phyloP scores from a whole-genome alignment of 2,329 filamentous ascomycete genomes.

The Venturia pyrina region DNA sequence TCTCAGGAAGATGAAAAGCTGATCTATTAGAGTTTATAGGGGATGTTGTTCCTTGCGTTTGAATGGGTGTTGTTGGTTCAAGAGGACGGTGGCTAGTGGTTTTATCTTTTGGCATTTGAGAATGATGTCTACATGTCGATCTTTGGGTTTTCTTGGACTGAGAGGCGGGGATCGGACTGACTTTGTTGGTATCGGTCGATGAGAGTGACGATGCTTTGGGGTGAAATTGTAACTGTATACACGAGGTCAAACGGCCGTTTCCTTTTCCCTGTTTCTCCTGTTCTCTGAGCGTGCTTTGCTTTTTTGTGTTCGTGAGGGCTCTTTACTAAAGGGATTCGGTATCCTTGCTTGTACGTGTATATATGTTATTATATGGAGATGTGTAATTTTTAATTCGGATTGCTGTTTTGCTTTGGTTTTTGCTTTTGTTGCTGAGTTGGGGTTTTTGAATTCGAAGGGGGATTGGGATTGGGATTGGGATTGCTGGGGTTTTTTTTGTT shows the following conservation, averaged over 20 bases:
- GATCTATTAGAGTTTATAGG: not conserved
- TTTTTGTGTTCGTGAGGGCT: not conserved
- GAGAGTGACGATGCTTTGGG: not conserved
- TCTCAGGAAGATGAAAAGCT: not conserved
- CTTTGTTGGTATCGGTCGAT: no score
- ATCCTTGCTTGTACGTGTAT: not conserved
- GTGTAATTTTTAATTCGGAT: not conserved
- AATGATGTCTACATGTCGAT: not conserved
- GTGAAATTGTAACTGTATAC: not conserved
- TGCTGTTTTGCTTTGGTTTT: no score
- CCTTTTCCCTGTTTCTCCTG: not conserved
- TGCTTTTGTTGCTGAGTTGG: no score
- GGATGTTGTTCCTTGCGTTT: not conserved
- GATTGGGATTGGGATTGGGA: no score
- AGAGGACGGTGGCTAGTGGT: not conserved
- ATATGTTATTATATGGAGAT: no score
- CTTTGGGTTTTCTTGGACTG: not conserved
- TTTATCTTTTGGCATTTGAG: not conserved
- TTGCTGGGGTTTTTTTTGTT: no score
- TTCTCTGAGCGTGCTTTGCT: not conserved
- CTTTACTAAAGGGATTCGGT: not conserved
- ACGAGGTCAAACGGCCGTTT: not conserved
- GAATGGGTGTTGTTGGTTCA: not conserved
- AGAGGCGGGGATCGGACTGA: no score
- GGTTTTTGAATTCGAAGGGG: no score